phyloP scores from a whole-genome alignment of 2,329 filamentous ascomycete species.

The Colletotrichum melonis region DNA sequence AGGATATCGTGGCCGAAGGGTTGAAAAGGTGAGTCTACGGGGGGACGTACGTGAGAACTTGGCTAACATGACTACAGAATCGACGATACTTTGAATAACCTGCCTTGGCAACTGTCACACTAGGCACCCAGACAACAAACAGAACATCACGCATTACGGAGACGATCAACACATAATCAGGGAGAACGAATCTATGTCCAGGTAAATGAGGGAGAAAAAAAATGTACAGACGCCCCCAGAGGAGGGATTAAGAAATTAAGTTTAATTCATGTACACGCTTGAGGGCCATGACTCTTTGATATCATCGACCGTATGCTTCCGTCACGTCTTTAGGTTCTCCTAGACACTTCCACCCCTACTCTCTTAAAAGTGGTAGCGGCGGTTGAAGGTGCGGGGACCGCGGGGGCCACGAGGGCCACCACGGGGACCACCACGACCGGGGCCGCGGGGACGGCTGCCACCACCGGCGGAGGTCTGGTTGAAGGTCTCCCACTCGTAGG shows the following conservation, averaged over 20 bases:
- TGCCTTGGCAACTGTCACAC: not conserved
- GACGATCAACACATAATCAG: not conserved
- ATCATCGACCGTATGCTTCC: not conserved
- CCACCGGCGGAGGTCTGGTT: conserved; percentile 11
- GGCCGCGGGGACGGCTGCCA: not conserved
- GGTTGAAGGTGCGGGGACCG: conserved; percentile 24
- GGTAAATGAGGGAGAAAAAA: not conserved
- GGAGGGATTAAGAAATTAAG: conserved; percentile 20
- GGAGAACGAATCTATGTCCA: conserved; percentile 21
- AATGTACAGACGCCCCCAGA: conserved; percentile 12
- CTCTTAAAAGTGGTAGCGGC: conserved; percentile 17
- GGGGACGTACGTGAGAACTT: too few species aligned
- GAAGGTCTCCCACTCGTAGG: conserved; percentile 39
- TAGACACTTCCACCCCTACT: not conserved
- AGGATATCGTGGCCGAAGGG: conserved; percentile 48
- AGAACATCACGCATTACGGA: not conserved
- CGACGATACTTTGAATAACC: not conserved
- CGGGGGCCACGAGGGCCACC: not conserved
- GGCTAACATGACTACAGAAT: not conserved
- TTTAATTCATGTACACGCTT: conserved; percentile 31
- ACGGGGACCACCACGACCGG: not conserved
- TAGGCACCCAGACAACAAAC: not conserved
- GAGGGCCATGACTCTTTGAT: not conserved
- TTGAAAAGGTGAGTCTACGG: conserved; percentile 44
- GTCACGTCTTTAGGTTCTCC: not conserved